Base-by-base conservation (phyloP, 2,329 filamentous ascomycete species). In the Juglanconis oblonga region DNA sequence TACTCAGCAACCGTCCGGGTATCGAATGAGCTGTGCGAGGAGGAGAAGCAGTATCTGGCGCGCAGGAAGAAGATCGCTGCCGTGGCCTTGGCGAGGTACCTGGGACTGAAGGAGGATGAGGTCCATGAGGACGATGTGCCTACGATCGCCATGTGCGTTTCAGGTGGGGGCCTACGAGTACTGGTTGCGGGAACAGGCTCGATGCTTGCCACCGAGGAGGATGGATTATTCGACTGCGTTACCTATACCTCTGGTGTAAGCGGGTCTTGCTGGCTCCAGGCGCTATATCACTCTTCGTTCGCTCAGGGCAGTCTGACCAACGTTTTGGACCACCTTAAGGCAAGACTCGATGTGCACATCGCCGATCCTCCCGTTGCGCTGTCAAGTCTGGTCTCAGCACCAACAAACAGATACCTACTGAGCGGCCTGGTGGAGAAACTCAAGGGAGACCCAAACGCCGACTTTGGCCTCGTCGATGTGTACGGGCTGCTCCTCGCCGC, bases 191-290 rank as follows among this genome's bases (percentile, higher is more conserved):
- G 94, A 3, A 88, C 92, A 0, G 93, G 94, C 0, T 97, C 93
- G 0, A 88, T 96, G 63, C 79, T 95, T 9, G 93, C 92, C 3
- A 84, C 92, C 0, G 86, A 92, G 62, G 90, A 97, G 71, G 89
- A 90, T 59, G 95, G 95, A 0, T 79, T 99, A 0, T 96, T 97
- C 71, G 93, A 97, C 74, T 98, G 95, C 71, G 84, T 91, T 10
- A 98, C 93, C 1, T 99, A 99, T 70, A 96, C 92, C 0, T 92
- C 94, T 5, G 95, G 95, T 1, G 95, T 99, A 52, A 97, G 92
- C 70, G 95, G 95, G 0, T 96, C 91, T 64, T 98, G 95, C 73
- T 99, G 95, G 95, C 81, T 98, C 5, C 94, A 98, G 72, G 82
- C 90, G 0, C 80, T 99, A 4, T 97, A 91, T 71, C 87, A 95